Conservation (phyloP, 2,329 filamentous ascomycete species). For the Dothideomycetes sp. region DNA sequence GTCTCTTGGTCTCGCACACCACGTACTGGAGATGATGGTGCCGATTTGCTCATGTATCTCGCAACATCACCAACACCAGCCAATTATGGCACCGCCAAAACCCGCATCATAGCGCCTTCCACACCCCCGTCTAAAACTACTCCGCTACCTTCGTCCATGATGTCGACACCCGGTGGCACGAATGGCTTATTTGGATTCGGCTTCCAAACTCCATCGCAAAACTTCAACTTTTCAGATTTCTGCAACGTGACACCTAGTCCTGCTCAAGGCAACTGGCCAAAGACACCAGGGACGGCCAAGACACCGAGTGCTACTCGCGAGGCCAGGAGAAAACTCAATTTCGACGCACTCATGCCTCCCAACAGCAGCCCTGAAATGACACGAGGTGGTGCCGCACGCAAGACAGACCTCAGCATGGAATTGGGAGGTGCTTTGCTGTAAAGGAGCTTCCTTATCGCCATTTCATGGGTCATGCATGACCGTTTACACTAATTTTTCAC, state of each 20-base stretch:
- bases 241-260: conserved; percentile 95
- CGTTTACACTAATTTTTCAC: neutral
- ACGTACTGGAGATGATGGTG: conserved; percentile 66
- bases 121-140: conserved; percentile 43
- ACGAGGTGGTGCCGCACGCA: conserved; percentile 26
- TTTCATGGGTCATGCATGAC: neutral
- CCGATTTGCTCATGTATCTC: conserved; percentile 76
- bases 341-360: conserved; percentile 60
- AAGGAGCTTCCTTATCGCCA: neutral
- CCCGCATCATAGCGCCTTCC: conserved; percentile 40
- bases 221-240: conserved; percentile 92
- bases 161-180: conserved; percentile 70
- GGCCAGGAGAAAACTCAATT: conserved; percentile 67
- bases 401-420: conserved; percentile 50
- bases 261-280: conserved; percentile 70
- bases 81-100: conserved; percentile 35
- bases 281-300: conserved; percentile 48
- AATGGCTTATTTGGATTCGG: conserved; percentile 45
- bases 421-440: conserved; percentile 34
- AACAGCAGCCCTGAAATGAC: conserved; percentile 30
- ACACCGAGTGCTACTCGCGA: conserved; percentile 61
- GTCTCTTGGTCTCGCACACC: conserved; percentile 34
- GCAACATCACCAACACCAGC: conserved; percentile 86
- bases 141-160: conserved; percentile 71
- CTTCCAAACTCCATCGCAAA: conserved; percentile 69